A percentile compares a stretch with the other conserved stretches of the same genome.
Evolutionary conservation across 345 rosid species (phyloP).

Genomic region (Aquilaria malaccensis): DNA sequence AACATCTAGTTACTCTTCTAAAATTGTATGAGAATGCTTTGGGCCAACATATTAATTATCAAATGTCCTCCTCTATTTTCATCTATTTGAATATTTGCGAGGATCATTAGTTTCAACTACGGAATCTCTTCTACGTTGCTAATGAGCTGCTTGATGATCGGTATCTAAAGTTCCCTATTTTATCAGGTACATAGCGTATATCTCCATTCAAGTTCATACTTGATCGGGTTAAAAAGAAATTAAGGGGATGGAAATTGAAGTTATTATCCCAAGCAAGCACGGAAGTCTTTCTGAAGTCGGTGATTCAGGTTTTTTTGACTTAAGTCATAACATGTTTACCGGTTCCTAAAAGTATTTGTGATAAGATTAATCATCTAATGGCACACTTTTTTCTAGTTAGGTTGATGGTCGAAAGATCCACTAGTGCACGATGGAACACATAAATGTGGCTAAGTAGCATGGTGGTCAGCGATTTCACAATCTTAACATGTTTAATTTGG

Average conservation of each 20-base stretch:
- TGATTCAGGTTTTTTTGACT: neutral
- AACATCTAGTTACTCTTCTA: too few relatives aligned
- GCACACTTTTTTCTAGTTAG: neutral
- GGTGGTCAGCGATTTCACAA: neutral
- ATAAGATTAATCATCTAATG: neutral
- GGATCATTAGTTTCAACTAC: neutral
- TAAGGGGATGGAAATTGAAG: neutral
- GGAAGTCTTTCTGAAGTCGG: neutral
- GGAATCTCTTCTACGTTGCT: neutral
- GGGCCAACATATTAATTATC: neutral
- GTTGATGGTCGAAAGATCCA: neutral
- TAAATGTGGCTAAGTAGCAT: neutral
- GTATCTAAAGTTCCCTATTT: neutral
- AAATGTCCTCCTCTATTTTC: neutral
- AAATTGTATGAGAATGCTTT: neutral
- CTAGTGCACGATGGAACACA: neutral
- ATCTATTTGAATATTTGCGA: too few relatives aligned
- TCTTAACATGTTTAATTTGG: slow-evolving; percentile 11
- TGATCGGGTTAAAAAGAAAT: neutral
- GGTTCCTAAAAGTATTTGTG: neutral
- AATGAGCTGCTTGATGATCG: neutral
- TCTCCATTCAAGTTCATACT: neutral
- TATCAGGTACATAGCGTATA: neutral
- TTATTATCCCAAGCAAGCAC: neutral
- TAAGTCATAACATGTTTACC: neutral